These are phyloP conservation scores for Rheum nobile DNA, from an alignment of 148 eudicot species.

Conservation along the genomic window DNA sequence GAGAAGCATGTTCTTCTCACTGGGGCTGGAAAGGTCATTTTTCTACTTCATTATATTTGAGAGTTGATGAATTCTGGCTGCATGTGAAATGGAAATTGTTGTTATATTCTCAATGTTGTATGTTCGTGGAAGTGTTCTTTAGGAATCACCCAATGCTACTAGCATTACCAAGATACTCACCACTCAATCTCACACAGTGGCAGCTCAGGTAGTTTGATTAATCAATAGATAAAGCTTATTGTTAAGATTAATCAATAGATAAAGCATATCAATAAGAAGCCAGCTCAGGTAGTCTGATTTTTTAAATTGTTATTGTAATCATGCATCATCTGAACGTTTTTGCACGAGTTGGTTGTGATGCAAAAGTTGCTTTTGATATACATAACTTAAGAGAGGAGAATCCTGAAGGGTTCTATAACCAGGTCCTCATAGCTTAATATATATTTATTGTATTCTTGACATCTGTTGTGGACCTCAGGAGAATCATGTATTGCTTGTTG, in stretches of 20 bases:
- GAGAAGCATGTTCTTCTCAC: slow-evolving; percentile 83
- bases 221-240: too few relatives aligned
- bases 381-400: slow-evolving; percentile 94
- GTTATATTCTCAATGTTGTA: neutral
- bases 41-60: neutral
- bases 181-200: too few relatives aligned
- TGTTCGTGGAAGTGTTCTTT: neutral
- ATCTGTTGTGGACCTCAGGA: neutral
- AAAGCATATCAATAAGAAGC: too few relatives aligned
- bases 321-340: slow-evolving; percentile 4
- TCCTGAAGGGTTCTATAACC: slow-evolving; percentile 95
- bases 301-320: neutral
- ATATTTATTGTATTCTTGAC: slow-evolving; percentile 4
- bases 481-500: neutral
- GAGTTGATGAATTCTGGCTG: neutral
- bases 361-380: slow-evolving; percentile 96
- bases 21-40: slow-evolving; percentile 92
- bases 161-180: too few relatives aligned
- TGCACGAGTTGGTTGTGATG: slow-evolving; percentile 97
- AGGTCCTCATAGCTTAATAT: slow-evolving; percentile 33
- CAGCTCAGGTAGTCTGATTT: too few relatives aligned
- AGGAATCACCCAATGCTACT: neutral
- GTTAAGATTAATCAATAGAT: too few relatives aligned
- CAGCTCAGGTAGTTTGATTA: too few relatives aligned
- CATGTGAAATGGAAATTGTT: too few relatives aligned